Base-by-base conservation (phyloP, 306 rosid species). In the Dalbergia cochinchinensis region DNA sequence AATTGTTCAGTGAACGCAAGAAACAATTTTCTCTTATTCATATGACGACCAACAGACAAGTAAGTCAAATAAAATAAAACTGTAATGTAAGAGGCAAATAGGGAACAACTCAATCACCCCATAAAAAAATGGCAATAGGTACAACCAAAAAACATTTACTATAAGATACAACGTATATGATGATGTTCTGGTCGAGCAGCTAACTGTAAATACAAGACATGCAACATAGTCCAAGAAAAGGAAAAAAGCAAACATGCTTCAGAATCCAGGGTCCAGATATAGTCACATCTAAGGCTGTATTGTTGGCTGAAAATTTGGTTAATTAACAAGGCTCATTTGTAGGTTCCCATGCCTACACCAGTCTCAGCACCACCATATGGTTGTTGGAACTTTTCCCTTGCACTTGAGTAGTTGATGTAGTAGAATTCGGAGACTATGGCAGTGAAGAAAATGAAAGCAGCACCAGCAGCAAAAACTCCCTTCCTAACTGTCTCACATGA, bases 401-500 rank as follows among this genome's bases (percentile, higher is more conserved):
- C 96, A 34, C 83, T 89, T 59, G 98, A 96, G 67, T 96, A 96
- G 96, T 66, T 90, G 78, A 92, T 63, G 12, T 93, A 93, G 92
- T 89, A 96, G 83, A 91, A 87, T 73, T 89, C 77, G 16, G 99
- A 89, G 75, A 96, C 72, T 10, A 93, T 85, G 71, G 89, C 77
- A 48, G 89, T 93, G 81, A 96, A 78, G 86, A 96, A 77, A 50
- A 85, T 59, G 74, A 96, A 93, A 19, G 97, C 99, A 9, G 98
- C 98, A 5, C 99, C 97, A 0, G 97, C 96, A 2, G 89, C 97
- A 12, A 96, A 93, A 54, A 93, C 97, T 79, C 99, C 99, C 86
- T 83, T 96, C 84, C 99, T 87, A 83, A 93, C 85, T 22, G 87
- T 88, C 80, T 88, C 78, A 12, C 99, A 96, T 26, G 93, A 87